Percentiles rank a stretch among this genome's conserved stretches.
Evolutionary conservation across 306 rosid species (phyloP).

Genomic region (Dryas drummondii): DNA sequence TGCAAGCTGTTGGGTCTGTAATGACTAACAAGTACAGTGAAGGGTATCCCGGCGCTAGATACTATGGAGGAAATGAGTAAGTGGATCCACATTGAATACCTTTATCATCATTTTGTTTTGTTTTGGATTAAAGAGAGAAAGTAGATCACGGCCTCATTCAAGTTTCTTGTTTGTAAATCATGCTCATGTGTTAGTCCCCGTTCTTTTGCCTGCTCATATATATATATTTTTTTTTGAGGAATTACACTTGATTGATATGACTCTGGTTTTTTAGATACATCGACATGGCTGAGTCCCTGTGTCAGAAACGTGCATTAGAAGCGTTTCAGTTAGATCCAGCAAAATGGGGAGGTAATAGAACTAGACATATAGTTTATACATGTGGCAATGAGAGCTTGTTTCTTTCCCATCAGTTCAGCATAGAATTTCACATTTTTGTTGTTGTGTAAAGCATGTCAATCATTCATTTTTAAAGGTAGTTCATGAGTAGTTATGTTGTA

Average conservation of each 20-base stretch:
- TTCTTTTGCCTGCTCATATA: neutral
- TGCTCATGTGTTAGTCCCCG: neutral
- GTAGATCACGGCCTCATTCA: neutral
- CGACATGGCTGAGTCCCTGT: slow-evolving; percentile 86
- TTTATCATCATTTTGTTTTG: neutral
- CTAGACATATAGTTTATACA: neutral
- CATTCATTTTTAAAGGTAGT: neutral
- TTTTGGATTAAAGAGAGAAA: neutral
- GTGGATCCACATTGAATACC: slow-evolving; percentile 25
- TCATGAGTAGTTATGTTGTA: slow-evolving; percentile 7
- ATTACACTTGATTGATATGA: slow-evolving; percentile 1
- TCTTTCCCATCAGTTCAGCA: neutral
- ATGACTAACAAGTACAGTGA: slow-evolving; percentile 93
- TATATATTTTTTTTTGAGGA: neutral
- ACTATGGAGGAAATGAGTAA: slow-evolving; percentile 94
- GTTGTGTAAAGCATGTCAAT: neutral
- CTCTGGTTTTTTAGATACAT: slow-evolving; percentile 51
- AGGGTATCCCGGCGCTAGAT: slow-evolving; percentile 96
- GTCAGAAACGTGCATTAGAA: slow-evolving; percentile 86
- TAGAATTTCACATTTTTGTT: neutral
- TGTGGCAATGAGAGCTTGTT: neutral
- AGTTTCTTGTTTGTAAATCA: neutral
- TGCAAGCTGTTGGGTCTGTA: slow-evolving; percentile 96
- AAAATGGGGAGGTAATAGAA: slow-evolving; percentile 84
- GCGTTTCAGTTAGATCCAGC: slow-evolving; percentile 83